Base-by-base conservation (phyloP, 495 filamentous ascomycete species). In the Penicillium lividum region DNA sequence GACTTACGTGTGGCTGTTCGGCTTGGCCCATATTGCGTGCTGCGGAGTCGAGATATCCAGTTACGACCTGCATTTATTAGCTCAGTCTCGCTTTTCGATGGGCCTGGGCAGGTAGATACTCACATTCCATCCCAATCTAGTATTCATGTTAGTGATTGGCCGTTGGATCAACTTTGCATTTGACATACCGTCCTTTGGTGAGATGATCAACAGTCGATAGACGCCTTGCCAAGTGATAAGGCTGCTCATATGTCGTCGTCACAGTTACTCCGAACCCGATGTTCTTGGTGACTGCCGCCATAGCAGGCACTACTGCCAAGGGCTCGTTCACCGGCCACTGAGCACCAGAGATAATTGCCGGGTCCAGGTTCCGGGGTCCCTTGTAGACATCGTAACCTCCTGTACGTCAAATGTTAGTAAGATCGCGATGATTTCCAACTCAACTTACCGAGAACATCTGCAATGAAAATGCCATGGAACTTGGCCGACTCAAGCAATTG, bases 231-330 rank as follows among this genome's bases (percentile, higher is more conserved):
- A 90, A 76, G 62, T 87, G 85, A 67, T 86, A 90, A 0, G 87
- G 86, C 60, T 84, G 82, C 65, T 89, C 87, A 59, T 88, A 89
- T 16, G 85, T 89, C 6, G 77, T 88, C 4, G 84, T 81, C n/a
- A 86, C 73, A 27, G 92, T 90, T 4, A 91, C 85, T 11, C 90
- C 81, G 38, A 86, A 78, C 0, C 87, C 88, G 36, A 95, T 81
- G 50, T 79, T 80, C 56, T 90, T 69, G 4, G 88, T 90, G 1
- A 59, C 76, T 4, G 77, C 76, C 0, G 77, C 76, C 77, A 80
- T 80, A 3, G 76, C 74, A 7, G 76, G 73, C 0, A 80, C 68
- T 7, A 78, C 71, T 4, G 76, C 68, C 36, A 80, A 53, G 1
- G 76, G 77, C 61, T 80, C 77, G 33, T 85, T 86, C 3, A 88